Conservation (phyloP, 345 rosid genomes). For the Boechera divaricarpa region DNA sequence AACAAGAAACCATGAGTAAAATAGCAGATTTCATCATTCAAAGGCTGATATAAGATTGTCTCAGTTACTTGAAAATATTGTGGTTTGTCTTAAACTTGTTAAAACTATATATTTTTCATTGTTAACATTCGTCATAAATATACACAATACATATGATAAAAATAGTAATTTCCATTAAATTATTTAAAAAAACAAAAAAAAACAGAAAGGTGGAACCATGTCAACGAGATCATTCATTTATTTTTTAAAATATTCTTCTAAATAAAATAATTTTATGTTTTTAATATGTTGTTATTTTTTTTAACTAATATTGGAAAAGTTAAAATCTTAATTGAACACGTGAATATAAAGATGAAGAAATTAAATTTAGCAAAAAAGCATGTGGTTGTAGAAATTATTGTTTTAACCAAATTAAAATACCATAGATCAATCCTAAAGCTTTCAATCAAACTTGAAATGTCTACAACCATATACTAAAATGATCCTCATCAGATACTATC, state of each 20-base stretch:
- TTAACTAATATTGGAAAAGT: too few relatives aligned
- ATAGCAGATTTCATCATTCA: slow-evolving; percentile 6
- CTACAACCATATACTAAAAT: slow-evolving; percentile 1
- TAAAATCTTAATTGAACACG: neutral
- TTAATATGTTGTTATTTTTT: neutral
- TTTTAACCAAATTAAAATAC: neutral
- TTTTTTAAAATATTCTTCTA: neutral
- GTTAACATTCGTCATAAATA: neutral
- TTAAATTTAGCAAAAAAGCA: neutral
- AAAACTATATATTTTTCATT: neutral
- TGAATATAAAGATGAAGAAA: neutral
- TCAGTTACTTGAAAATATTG: neutral
- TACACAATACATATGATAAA: neutral
- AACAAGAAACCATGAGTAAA: neutral
- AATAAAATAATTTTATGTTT: neutral
- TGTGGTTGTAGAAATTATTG: neutral
- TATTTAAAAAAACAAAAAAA: neutral
- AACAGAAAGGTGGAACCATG: neutral
- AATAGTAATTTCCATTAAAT: neutral
- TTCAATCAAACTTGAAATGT: slow-evolving; percentile 4
- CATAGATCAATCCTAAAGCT: slow-evolving; percentile 1
- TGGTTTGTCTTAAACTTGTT: neutral
- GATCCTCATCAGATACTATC: neutral
- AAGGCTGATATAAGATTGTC: neutral
- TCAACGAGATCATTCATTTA: slow-evolving; percentile 1